These are phyloP conservation scores for Lepidium sativum DNA, from an alignment of 345 rosid species.

Conservation along the genomic window DNA sequence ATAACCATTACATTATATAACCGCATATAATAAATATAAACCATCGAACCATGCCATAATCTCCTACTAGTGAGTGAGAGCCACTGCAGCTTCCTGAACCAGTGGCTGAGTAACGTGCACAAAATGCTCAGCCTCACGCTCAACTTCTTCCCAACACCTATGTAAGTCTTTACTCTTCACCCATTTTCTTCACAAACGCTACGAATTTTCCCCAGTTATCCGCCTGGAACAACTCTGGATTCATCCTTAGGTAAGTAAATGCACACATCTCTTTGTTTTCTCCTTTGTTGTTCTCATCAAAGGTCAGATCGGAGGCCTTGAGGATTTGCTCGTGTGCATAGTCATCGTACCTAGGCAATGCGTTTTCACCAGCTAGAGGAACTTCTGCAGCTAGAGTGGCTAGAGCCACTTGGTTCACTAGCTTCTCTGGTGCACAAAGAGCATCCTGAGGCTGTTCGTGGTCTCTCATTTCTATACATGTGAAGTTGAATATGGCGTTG, in stretches of 20 bases:
- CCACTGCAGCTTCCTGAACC: constrained; percentile 71
- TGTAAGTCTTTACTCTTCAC: constrained; percentile 52
- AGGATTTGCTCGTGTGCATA: constrained; percentile 71
- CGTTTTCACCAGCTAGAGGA: constrained; percentile 91
- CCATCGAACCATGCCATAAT: background rate
- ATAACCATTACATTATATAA: background rate
- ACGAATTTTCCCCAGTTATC: constrained; percentile 91
- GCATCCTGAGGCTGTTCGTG: constrained; percentile 97
- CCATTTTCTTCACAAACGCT: constrained; percentile 86
- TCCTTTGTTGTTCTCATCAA: constrained; percentile 31
- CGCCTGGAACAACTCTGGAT: constrained; percentile 56
- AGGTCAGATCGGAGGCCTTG: constrained; percentile 49
- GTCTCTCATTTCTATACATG: constrained; percentile 94
- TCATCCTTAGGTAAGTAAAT: constrained; percentile 94
- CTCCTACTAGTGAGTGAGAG: constrained; percentile 36
- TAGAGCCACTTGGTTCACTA: constrained; percentile 78
- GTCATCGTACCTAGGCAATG: constrained; percentile 73
- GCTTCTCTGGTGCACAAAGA: constrained; percentile 87
- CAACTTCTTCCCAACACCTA: constrained; percentile 74
- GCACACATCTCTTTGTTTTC: constrained; percentile 73
- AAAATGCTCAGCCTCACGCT: constrained; percentile 83
- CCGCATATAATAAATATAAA: constrained; percentile 4
- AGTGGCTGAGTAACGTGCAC: constrained; percentile 66
- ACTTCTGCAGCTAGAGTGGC: constrained; percentile 62
- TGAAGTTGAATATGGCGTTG: constrained; percentile 87